Evolutionary conservation across 192 early-diverging fungal genomes (phyloP).

Genomic region (Entomortierella parvispora): DNA sequence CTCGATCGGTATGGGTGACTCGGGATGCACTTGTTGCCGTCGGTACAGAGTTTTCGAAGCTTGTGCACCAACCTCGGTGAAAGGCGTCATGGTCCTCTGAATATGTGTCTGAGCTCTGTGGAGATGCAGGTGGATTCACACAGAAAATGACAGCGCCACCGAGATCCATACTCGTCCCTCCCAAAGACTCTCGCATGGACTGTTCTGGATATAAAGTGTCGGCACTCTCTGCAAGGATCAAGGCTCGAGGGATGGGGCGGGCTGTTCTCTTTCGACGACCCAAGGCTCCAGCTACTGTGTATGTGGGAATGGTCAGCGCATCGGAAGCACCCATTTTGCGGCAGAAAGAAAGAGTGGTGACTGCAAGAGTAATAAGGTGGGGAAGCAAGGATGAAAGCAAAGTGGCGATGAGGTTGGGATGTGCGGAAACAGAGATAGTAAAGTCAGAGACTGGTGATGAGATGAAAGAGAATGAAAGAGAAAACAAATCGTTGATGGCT

Average conservation of each 20-base stretch:
- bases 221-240: no score
- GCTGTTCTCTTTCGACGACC: background rate
- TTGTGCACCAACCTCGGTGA: slow-evolving; percentile 22
- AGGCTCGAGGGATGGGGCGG: no score
- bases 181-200: background rate
- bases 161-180: slow-evolving; percentile 25
- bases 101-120: slow-evolving; percentile 19
- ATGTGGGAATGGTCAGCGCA: no score
- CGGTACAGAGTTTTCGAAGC: background rate
- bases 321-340: no score
- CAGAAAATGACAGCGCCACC: slow-evolving; percentile 34
- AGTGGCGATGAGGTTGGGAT: background rate
- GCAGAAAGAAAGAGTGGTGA: no score
- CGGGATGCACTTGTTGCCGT: background rate
- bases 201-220: no score
- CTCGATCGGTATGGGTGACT: no score
- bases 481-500: no score
- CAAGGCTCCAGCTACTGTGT: no score
- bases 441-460: background rate
- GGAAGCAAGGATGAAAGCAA: background rate
- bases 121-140: slow-evolving; percentile 29
- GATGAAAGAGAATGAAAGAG: background rate
- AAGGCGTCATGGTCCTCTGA: slow-evolving; percentile 37
- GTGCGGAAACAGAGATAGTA: background rate
- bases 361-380: background rate